Conservation (phyloP, 1,139 yeast genomes). For the Diutina sp. region DNA sequence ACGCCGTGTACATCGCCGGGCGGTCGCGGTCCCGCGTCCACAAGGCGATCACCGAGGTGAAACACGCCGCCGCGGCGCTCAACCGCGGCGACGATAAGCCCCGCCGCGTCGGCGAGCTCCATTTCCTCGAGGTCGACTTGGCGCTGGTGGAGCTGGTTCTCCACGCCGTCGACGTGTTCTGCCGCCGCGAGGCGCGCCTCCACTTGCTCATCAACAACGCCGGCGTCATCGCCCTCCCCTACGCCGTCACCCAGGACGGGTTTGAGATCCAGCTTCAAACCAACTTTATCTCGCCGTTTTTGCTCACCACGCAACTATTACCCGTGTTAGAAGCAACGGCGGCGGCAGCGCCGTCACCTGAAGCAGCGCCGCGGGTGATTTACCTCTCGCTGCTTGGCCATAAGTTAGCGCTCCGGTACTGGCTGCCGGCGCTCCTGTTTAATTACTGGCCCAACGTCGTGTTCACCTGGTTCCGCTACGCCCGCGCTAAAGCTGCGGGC, state of each 20-base stretch:
- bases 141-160: conserved; percentile 45
- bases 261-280: conserved; percentile 77
- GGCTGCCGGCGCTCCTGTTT: conserved; percentile 39
- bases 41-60: conserved; percentile 37
- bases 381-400: conserved; percentile 66
- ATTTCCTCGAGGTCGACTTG: conserved; percentile 50
- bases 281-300: conserved; percentile 64
- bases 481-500: conserved; percentile 68
- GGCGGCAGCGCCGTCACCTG: conserved; percentile 6
- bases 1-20: conserved; percentile 61
- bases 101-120: conserved; percentile 41
- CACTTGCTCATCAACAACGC: conserved; percentile 69
- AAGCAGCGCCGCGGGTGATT: conserved; percentile 43
- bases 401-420: conserved; percentile 36
- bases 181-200: conserved; percentile 34
- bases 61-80: neutral
- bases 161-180: conserved; percentile 38
- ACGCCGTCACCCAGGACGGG: conserved; percentile 48
- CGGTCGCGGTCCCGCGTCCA: conserved; percentile 41
- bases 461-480: conserved; percentile 73
- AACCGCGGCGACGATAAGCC: neutral
- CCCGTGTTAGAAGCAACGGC: conserved; percentile 35
- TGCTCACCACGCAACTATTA: conserved; percentile 50
- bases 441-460: conserved; percentile 49
- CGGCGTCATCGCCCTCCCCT: conserved; percentile 72